Conservation (phyloP, 1,284 basidiomycete genomes). For the Anthracocystis panici-leucophaei region DNA sequence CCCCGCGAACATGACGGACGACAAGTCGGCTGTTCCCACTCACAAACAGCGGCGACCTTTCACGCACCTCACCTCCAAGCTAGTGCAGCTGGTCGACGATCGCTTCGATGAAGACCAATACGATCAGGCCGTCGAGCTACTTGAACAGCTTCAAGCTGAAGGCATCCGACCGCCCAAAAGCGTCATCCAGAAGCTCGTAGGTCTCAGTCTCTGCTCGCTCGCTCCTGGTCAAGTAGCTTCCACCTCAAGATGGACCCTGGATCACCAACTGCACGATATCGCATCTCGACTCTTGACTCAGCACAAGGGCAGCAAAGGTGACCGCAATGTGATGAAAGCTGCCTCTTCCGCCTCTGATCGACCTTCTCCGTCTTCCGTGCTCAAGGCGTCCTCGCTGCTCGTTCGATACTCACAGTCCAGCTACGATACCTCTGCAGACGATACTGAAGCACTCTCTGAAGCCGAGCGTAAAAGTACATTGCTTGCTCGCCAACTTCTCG, state of each 20-base stretch:
- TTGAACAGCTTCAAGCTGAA: constrained; percentile 30
- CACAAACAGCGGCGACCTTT: constrained; percentile 13
- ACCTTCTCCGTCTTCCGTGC: constrained; percentile 27
- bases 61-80: constrained; percentile 11
- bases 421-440: background rate
- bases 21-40: constrained; percentile 6
- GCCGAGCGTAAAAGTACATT: background rate
- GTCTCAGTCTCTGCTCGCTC: constrained; percentile 50
- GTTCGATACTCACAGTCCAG: constrained; percentile 10
- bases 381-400: constrained; percentile 36
- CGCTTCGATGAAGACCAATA: constrained; percentile 50
- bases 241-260: constrained; percentile 39
- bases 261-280: constrained; percentile 30
- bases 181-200: constrained; percentile 35
- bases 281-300: constrained; percentile 19
- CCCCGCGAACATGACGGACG: constrained; percentile 20
- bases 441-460: background rate
- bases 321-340: constrained; percentile 16
- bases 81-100: constrained; percentile 41
- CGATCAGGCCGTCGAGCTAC: constrained; percentile 44
- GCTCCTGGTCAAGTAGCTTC: constrained; percentile 24
- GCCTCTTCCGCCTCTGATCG: constrained; percentile 19
- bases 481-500: constrained; percentile 23
- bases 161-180: constrained; percentile 16
- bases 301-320: constrained; percentile 12